Base-by-base conservation (phyloP, 23 red algal genomes). In the Chondrus crispus region DNA sequence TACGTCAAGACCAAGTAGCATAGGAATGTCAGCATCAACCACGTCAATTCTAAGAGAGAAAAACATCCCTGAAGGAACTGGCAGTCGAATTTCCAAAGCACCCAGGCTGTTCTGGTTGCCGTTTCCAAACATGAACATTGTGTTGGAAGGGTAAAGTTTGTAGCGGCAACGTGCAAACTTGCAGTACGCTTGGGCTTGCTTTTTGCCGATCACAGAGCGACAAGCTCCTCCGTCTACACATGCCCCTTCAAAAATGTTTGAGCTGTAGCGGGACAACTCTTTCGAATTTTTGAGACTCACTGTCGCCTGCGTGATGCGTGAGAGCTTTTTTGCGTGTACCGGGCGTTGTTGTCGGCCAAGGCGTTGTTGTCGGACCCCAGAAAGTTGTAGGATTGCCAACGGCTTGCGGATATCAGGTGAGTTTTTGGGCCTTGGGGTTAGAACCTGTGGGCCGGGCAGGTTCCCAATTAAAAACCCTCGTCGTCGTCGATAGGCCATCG, bases 391-490 rank as follows among this genome's bases (percentile, higher is more conserved):
- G 58, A 32, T 64, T 64, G 58, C 24, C 58, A 32, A 64, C 35
- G 14, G 5, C 26, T n/a, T 64, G 58, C 24, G 12, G 32, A 19
- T 82, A 11, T 29, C 43, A 24, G 3, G 48, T 37, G n/a, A 22
- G 22, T 58, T 82, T 30, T 55, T 49, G 8, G 18, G 47, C 77
- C 77, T 82, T 8, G 3, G 18, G 47, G 19, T 16, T 51, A 55
- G 77, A 82, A 60, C 48, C 77, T 82, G 77, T 24, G 47, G 77
- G 77, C 77, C 37, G 60, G 77, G 16, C 60, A 82, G 77, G 32
- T 40, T 35, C 77, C 41, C 47, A 37, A 57, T 55, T 48, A 50
- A 82, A 82, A 82, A 82, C 47, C 10, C 14, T 82, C 77, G 22
- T 44, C 51, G 8, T 80, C 40, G n/a, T n/a, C n/a, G n/a, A n/a